Evolutionary conservation across 192 early-diverging fungal genomes (phyloP).

Genomic region (Thoreauomyces humboldtii): DNA sequence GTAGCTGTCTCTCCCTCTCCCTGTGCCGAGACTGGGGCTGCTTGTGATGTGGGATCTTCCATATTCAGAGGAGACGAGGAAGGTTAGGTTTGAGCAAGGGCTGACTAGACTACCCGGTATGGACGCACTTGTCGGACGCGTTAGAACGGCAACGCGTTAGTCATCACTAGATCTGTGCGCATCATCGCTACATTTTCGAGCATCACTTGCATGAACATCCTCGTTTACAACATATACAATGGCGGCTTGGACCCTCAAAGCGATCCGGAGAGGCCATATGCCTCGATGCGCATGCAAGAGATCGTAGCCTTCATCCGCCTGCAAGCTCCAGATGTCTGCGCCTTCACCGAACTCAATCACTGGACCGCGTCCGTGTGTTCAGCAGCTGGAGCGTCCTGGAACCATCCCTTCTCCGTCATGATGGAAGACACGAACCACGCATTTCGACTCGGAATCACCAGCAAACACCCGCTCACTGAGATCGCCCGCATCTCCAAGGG

Average conservation of each 20-base stretch:
- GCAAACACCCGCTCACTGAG: not conserved
- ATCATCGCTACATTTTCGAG: no score
- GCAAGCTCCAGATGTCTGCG: not conserved
- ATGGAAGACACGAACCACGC: slow-evolving; percentile 15
- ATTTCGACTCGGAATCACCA: slow-evolving; percentile 9
- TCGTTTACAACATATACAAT: slow-evolving; percentile 7
- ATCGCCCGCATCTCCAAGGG: not conserved
- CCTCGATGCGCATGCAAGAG: not conserved
- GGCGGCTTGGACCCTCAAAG: not conserved
- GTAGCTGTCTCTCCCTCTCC: no score
- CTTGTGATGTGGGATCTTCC: no score
- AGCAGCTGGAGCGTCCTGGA: not conserved
- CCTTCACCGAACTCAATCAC: slow-evolving; percentile 10
- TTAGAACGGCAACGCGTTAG: no score
- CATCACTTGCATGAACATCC: no score
- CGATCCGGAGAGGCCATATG: not conserved
- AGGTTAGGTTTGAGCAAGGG: no score
- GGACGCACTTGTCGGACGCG: no score
- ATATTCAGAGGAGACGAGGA: no score
- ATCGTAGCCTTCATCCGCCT: not conserved
- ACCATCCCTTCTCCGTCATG: not conserved
- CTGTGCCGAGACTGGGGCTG: no score
- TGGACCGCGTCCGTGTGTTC: not conserved
- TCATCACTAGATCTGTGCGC: no score
- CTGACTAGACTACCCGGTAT: no score